Percentiles rank a stretch among this genome's conserved stretches.
These are phyloP conservation scores for Hypomyces perniciosus DNA, from an alignment of 2,329 filamentous ascomycete genomes.

Conservation along the genomic window DNA sequence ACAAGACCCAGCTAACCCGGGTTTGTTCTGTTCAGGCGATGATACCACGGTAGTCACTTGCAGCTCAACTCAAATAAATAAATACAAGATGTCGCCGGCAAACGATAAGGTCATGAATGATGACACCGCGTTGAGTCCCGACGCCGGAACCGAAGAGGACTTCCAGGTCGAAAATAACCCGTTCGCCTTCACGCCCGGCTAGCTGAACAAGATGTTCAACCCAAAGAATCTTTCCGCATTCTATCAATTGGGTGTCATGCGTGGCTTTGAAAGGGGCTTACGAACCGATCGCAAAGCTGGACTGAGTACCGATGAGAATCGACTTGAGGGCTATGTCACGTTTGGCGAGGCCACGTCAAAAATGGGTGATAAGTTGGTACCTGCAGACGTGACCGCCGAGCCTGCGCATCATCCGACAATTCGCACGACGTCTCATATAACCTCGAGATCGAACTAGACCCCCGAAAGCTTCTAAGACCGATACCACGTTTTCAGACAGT, in stretches of 20 bases:
- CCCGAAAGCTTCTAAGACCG: conserved; percentile 42
- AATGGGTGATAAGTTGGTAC: conserved; percentile 28
- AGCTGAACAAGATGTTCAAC: conserved; percentile 81
- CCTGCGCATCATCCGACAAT: too few species aligned
- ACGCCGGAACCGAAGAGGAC: conserved; percentile 68
- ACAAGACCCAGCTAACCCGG: too few species aligned
- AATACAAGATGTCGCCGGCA: conserved; percentile 32
- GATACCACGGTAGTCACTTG: conserved; percentile 55
- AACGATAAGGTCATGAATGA: conserved; percentile 57
- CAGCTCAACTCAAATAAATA: conserved; percentile 38
- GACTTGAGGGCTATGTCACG: conserved; percentile 57
- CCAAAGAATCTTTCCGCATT: conserved; percentile 83
- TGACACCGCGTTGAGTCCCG: conserved; percentile 64
- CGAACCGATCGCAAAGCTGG: conserved; percentile 66
- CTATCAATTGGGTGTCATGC: conserved; percentile 70
- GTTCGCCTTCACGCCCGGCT: conserved; percentile 78
- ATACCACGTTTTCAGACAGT: conserved; percentile 61
- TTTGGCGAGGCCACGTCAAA: conserved; percentile 62
- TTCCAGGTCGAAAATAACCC: conserved; percentile 73
- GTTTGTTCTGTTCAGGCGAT: conserved; percentile 54
- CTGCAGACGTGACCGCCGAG: conserved; percentile 24
- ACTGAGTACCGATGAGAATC: conserved; percentile 68
- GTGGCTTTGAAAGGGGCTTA: conserved; percentile 73
- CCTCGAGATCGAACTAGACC: conserved; percentile 1
- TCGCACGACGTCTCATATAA: neutral